Evolutionary conservation across 129 eudicot species (phyloP).

Genomic region (Escallonia herrerae): DNA sequence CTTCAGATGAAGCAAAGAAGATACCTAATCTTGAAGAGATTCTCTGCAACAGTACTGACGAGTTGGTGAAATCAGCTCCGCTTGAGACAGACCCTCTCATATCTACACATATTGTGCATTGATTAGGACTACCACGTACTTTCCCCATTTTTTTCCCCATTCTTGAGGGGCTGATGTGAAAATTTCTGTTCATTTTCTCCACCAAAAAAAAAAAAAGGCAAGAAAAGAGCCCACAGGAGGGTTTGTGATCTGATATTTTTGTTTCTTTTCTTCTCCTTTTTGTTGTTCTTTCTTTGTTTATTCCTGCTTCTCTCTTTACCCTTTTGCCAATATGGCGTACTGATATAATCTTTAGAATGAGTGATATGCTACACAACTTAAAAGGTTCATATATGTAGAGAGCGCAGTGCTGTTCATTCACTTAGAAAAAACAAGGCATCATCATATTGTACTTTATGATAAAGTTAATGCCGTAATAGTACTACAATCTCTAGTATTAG

Average conservation of each 20-base stretch:
- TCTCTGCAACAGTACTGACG: conserved; percentile 18
- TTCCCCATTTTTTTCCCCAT: conserved; percentile 7
- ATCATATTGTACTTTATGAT: no score
- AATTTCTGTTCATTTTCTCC: conserved; percentile 2
- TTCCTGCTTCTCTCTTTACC: not conserved
- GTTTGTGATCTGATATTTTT: no score
- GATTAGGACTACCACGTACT: conserved; percentile 3
- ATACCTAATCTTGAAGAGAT: conserved; percentile 34
- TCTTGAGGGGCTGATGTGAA: conserved; percentile 11
- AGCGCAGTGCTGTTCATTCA: no score
- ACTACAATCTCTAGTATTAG: not conserved
- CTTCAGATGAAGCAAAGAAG: not conserved
- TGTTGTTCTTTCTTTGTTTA: not conserved
- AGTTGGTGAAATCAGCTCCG: conserved; percentile 24
- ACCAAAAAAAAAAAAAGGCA: no score
- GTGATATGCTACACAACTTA: no score
- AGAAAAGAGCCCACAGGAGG: no score
- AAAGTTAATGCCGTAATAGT: not conserved
- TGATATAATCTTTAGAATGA: not conserved
- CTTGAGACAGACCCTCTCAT: conserved; percentile 58
- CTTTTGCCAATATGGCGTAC: not conserved
- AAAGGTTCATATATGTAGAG: no score
- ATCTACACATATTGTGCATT: conserved; percentile 27
- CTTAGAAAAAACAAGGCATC: not conserved
- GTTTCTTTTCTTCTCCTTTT: not conserved